Evolutionary conservation across 2,329 filamentous ascomycete species (phyloP), one percentile per base, ranked within the genome.

Genomic region (Lasiodiplodia gonubiensis): DNA sequence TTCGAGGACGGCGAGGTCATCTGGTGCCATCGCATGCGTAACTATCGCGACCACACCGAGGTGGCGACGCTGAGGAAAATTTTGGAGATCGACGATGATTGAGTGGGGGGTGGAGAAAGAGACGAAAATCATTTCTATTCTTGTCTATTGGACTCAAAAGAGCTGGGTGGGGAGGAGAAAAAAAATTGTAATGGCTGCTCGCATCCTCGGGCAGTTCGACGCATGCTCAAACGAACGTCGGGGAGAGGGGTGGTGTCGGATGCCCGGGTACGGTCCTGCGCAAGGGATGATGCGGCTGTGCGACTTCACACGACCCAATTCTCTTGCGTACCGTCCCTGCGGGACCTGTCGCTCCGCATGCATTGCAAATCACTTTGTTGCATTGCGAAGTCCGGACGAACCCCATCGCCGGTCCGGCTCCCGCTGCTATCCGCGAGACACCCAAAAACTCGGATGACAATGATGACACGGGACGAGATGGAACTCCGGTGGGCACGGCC

Each of bases 1-100:
- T 79, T 81, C 65, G 75, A 79, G 39, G 75, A 79, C n/a, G 79
- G 77, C 1, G 70, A 77, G 70, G 76, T 78, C 8, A 71, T 78
- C 4, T 81, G 79, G 79, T 80, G 79, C 67, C 77, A 81, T 72
- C 76, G 79, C 14, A 81, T 81, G 79, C 72, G 71, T 68, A 77
- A 78, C 54, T 77, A 74, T 57, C 71, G 79, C 30, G 74, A 75
- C 42, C 79, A 81, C 69, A 73, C 76, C 7, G 78, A 80, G 67
- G 72, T 80, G 30, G 64, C 65, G 39, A 72, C 75, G 25, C 67
- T 81, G 51, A 71, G 77, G 68, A 72, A 71, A 70, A 51, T 81
- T 52, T 67, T 81, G 65, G 78, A 79, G 68, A 68, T 80, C 53
- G 77, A 80, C 25, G 64, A 68, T 42, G 64, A 60, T 33, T 57